A percentile compares a stretch with the other conserved stretches of the same genome.
Evolutionary conservation across 1,139 yeast species (phyloP).

Genomic region (Protomyces macrosporus): DNA sequence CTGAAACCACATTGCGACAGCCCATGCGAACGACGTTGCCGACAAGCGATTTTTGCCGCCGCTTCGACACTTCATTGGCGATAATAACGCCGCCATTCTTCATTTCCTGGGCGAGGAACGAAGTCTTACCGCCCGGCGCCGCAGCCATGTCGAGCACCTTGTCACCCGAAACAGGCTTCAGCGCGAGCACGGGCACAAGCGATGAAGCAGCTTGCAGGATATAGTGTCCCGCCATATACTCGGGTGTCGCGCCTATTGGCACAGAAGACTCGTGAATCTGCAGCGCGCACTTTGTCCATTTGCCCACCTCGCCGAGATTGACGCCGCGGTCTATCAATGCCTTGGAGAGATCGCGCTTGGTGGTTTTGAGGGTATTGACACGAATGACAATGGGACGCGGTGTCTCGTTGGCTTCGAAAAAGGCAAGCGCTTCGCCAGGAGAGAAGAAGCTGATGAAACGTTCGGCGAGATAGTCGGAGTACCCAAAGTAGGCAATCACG

Average conservation of each 20-base stretch:
- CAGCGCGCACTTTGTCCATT: conserved; percentile 97
- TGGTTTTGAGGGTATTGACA: conserved; percentile 87
- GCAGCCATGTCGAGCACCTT: conserved; percentile 98
- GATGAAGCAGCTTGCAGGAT: conserved; percentile 98
- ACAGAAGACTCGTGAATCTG: conserved; percentile 97
- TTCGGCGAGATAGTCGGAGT: conserved; percentile 88
- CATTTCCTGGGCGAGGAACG: conserved; percentile 93
- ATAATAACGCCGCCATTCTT: conserved; percentile 96
- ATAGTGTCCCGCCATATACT: conserved; percentile 95
- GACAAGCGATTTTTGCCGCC: conserved; percentile 90
- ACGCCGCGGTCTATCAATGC: conserved; percentile 94
- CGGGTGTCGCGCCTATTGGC: conserved; percentile 99
- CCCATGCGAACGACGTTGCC: conserved; percentile 98
- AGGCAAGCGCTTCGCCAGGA: conserved; percentile 95
- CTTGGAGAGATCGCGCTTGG: conserved; percentile 95
- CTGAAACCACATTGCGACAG: conserved; percentile 91
- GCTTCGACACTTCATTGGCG: conserved; percentile 95
- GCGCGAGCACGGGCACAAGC: conserved; percentile 94
- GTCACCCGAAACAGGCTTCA: conserved; percentile 93
- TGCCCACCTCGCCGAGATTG: conserved; percentile 91
- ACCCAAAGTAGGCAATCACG: conserved; percentile 93
- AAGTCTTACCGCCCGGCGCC: conserved; percentile 99
- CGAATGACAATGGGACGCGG: conserved; percentile 95
- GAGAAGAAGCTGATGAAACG: conserved; percentile 83
- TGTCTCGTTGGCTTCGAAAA: conserved; percentile 96